These are phyloP conservation scores for Tricladium varicosporioides DNA, from an alignment of 2,329 filamentous ascomycete species.

Conservation along the genomic window DNA sequence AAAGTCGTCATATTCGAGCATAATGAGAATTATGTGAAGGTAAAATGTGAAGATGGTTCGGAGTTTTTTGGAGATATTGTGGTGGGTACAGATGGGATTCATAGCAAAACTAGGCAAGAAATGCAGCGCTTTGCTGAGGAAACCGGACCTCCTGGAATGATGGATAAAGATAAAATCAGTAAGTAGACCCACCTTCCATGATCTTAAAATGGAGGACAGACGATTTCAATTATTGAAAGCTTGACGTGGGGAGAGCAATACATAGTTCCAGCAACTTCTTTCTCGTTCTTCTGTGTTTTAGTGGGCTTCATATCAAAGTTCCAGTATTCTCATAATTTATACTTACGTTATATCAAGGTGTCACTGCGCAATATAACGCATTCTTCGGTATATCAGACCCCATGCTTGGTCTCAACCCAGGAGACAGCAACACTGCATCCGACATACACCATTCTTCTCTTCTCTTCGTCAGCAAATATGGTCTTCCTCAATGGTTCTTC, in stretches of 20 bases:
- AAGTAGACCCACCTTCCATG: slow-evolving; percentile 4
- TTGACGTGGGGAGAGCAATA: too few species aligned
- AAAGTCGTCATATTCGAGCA: slow-evolving; percentile 18
- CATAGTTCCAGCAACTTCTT: too few species aligned
- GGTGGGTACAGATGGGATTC: slow-evolving; percentile 30
- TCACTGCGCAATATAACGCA: slow-evolving; percentile 27
- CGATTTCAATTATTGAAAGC: too few species aligned
- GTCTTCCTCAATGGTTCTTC: slow-evolving; percentile 24
- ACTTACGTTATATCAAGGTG: slow-evolving; percentile 16
- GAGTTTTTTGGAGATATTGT: slow-evolving; percentile 23
- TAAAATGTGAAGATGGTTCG: slow-evolving; percentile 24
- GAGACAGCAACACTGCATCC: slow-evolving; percentile 12
- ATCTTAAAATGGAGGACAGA: too few species aligned
- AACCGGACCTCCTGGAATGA: slow-evolving; percentile 20
- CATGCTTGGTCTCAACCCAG: slow-evolving; percentile 10
- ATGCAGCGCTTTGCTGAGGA: slow-evolving; percentile 29
- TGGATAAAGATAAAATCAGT: slow-evolving; percentile 20
- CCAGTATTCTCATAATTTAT: background rate
- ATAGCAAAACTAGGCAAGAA: slow-evolving; percentile 29
- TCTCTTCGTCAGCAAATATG: slow-evolving; percentile 16
- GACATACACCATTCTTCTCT: slow-evolving; percentile 20
- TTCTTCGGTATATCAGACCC: slow-evolving; percentile 24
- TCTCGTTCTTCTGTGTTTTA: too few species aligned
- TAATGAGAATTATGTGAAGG: slow-evolving; percentile 9
- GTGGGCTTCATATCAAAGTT: background rate